Evolutionary conservation across 345 rosid genomes (phyloP).

Genomic region (Brassica cretica): DNA sequence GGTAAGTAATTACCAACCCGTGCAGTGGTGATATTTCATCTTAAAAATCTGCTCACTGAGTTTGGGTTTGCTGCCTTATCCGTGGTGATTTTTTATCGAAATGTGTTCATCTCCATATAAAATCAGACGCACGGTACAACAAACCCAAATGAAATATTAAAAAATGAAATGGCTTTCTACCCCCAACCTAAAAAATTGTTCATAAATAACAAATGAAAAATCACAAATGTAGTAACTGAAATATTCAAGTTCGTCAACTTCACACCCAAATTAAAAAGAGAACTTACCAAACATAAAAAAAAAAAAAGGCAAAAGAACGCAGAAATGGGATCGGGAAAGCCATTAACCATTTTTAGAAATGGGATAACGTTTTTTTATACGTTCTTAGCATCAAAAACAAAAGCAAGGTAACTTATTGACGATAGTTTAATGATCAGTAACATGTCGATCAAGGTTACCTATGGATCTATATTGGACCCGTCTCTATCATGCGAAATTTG

Average conservation of each 20-base stretch:
- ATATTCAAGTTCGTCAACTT: not conserved
- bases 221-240: not conserved
- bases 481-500: slow-evolving; percentile 20
- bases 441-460: slow-evolving; percentile 8
- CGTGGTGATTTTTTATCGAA: not conserved
- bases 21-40: not conserved
- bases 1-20: not conserved
- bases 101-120: not conserved
- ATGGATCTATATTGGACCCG: slow-evolving; percentile 10
- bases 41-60: not conserved
- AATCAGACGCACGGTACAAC: not conserved
- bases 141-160: not conserved
- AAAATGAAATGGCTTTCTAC: not conserved
- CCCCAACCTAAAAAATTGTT: not conserved
- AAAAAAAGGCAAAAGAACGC: not conserved
- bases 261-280: not conserved
- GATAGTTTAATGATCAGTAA: not conserved
- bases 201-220: not conserved
- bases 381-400: slow-evolving; percentile 3
- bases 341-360: not conserved
- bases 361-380: not conserved
- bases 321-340: not conserved
- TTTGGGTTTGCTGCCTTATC: not conserved
- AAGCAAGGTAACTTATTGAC: not conserved
- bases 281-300: not conserved